Conservation (phyloP, 208 protist genomes). For the Crithidia expoeki region DNA sequence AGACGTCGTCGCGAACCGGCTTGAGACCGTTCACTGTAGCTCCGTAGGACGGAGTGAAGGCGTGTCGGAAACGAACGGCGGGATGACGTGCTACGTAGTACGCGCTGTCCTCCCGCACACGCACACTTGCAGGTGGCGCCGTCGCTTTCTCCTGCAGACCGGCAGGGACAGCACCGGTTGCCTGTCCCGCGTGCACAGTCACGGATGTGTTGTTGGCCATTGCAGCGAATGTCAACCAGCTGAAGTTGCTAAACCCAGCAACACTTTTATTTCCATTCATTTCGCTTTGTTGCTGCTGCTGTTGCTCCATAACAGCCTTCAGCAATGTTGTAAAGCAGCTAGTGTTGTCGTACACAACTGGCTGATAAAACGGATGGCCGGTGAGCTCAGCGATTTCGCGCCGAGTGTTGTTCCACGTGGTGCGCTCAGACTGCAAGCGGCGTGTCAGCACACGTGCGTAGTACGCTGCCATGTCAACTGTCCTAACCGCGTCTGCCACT, state of each 20-base stretch:
- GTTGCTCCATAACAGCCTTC: not conserved
- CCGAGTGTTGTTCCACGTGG: constrained; percentile 17
- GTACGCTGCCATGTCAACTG: constrained; percentile 10
- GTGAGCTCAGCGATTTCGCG: constrained; percentile 16
- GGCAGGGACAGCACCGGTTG: too few species aligned
- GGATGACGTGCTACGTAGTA: constrained; percentile 40
- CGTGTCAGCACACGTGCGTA: constrained; percentile 24
- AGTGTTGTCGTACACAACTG: constrained; percentile 17
- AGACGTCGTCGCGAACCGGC: constrained; percentile 46
- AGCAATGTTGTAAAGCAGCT: constrained; percentile 18
- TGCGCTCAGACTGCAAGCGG: constrained; percentile 21
- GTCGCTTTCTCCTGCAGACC: not conserved
- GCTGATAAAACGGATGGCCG: constrained; percentile 19
- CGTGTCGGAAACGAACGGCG: constrained; percentile 62
- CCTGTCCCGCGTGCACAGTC: too few species aligned
- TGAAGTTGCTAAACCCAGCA: not conserved
- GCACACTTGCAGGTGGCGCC: not conserved
- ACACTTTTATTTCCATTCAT: too few species aligned
- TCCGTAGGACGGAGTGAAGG: constrained; percentile 61
- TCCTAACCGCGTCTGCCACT: constrained; percentile 3
- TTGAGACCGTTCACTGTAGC: constrained; percentile 22
- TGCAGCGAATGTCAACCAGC: not conserved
- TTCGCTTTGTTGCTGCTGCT: not conserved
- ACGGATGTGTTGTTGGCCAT: not conserved
- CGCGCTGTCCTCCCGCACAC: constrained; percentile 24